These are phyloP conservation scores for Ilyonectria robusta DNA, from an alignment of 2,329 filamentous ascomycete species.

Conservation along the genomic window DNA sequence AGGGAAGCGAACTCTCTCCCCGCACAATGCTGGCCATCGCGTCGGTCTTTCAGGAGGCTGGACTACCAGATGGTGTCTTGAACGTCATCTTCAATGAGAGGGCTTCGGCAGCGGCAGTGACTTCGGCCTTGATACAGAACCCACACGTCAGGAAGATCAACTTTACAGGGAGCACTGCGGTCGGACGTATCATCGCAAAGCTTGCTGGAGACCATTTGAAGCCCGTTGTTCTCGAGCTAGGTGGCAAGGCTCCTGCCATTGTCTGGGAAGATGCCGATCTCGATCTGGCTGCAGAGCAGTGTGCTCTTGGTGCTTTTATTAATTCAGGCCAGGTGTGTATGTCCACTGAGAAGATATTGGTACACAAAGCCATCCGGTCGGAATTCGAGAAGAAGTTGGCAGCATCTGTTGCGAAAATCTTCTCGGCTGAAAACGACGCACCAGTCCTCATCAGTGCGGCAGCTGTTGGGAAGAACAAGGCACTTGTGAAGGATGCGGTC, in stretches of 20 bases:
- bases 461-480: constrained; percentile 76
- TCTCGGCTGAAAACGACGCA: constrained; percentile 71
- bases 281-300: constrained; percentile 77
- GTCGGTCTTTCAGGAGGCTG: constrained; percentile 78
- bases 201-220: constrained; percentile 82
- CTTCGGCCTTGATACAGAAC: constrained; percentile 76
- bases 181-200: constrained; percentile 80
- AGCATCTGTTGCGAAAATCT: constrained; percentile 58
- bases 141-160: constrained; percentile 83
- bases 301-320: constrained; percentile 79
- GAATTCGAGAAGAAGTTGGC: constrained; percentile 63
- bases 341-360: constrained; percentile 81
- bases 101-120: constrained; percentile 77
- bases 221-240: constrained; percentile 84
- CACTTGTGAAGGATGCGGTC: constrained; percentile 77
- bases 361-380: constrained; percentile 63
- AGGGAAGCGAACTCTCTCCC: constrained; percentile 78
- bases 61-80: constrained; percentile 80
- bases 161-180: constrained; percentile 84
- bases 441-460: constrained; percentile 79
- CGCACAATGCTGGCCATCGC: constrained; percentile 74
- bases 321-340: constrained; percentile 89
- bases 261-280: constrained; percentile 86
- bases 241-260: constrained; percentile 85
- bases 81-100: constrained; percentile 79